phyloP scores from a whole-genome alignment of 768 basidiomycete genomes.

The Sarcodon aspratus region DNA sequence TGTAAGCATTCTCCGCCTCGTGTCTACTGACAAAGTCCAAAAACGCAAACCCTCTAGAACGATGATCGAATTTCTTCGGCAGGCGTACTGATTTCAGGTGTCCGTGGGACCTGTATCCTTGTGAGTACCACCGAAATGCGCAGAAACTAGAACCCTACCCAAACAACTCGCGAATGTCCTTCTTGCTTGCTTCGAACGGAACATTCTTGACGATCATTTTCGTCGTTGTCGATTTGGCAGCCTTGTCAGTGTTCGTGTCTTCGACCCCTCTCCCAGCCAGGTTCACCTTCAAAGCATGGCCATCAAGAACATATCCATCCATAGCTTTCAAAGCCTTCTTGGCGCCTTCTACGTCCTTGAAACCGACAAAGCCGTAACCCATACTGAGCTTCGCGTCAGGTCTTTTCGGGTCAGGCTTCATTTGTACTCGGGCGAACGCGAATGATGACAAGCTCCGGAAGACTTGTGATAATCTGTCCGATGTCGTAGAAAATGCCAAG shows the following conservation, averaged over 20 bases:
- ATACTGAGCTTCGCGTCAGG: conserved; percentile 59
- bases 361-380: conserved; percentile 96
- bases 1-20: conserved; percentile 86
- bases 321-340: conserved; percentile 64
- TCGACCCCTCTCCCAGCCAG: conserved; percentile 76
- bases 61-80: conserved; percentile 83
- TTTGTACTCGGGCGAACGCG: conserved; percentile 82
- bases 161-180: conserved; percentile 84
- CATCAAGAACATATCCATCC: conserved; percentile 78
- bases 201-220: conserved; percentile 99
- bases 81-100: conserved; percentile 90
- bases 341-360: conserved; percentile 65
- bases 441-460: conserved; percentile 73
- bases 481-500: conserved; percentile 83
- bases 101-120: conserved; percentile 59
- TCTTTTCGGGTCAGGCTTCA: conserved; percentile 77
- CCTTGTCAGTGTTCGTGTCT: conserved; percentile 33
- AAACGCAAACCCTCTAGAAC: conserved; percentile 92
- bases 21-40: conserved; percentile 84
- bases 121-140: conserved; percentile 2
- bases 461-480: conserved; percentile 54
- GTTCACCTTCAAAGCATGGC: conserved; percentile 72
- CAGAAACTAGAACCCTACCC: conserved; percentile 35
- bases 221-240: conserved; percentile 53
- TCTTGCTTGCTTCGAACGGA: conserved; percentile 92